Base-by-base conservation (phyloP, 805 yeast genomes). In the Wickerhamomyces rabaulensis region DNA sequence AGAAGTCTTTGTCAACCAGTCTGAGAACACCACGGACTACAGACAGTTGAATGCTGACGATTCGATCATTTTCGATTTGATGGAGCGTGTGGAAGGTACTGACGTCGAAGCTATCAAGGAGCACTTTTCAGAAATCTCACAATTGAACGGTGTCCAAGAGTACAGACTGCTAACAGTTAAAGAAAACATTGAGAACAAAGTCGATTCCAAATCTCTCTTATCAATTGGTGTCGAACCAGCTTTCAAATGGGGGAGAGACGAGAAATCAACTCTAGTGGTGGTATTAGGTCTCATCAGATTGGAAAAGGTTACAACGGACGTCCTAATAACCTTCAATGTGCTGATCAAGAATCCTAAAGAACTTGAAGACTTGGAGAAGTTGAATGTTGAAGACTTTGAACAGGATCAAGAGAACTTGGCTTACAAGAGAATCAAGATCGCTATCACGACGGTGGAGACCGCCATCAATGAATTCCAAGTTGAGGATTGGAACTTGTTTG, bases 1-100 rank as follows among this genome's bases (percentile, higher is more conserved):
- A 62, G 99, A 92, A 63, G 97, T 92, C 22, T 94, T 77, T 63
- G 79, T 91, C 3, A 74, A 74, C 43, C 57, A 64, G 13, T 55
- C 69, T 7, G 62, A 64, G 8, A 61, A 62, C 16, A 49, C 50
- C 4, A 41, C 66, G 13, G 67, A 61, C 39, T 69, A 56, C 60
- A 70, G 52, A 41, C 55, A 51, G 42, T 58, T 71, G 41, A 64
- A 65, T 37, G 54, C 65, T 41, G 78, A 81, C 44, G 80, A 75
- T 52, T 76, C 85, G 16, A 60, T 84, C 9, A 80, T 85, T n/a
- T 58, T 85, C 17, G 94, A 85, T 51, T 61, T 85, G 15, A 62
- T 85, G 51, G 87, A 85, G 53, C 55, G 66, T 22, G 78, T 79
- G 0, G 69, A 65, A 1, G 68, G 64, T 1, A 56, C 51, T 0